phyloP scores from a whole-genome alignment of 148 eudicot genomes.

The Gaultheria prostrata region DNA sequence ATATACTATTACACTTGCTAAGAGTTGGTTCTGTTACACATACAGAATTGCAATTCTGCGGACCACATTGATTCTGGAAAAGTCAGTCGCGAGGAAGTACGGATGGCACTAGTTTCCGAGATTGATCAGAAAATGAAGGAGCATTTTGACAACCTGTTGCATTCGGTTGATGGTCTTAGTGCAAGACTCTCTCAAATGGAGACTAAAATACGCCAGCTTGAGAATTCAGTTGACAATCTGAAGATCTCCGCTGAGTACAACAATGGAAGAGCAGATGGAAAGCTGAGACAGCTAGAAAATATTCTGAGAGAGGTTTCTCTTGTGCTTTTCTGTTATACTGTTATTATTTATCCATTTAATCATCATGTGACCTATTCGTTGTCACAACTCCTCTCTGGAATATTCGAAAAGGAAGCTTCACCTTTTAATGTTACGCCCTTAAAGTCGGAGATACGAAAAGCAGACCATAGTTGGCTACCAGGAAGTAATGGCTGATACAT shows the following conservation, averaged over 20 bases:
- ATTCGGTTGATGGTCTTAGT: slow-evolving; percentile 25
- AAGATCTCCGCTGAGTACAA: slow-evolving; percentile 21
- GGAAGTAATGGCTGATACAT: not conserved
- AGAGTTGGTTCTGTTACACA: not conserved
- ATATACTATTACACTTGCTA: not conserved
- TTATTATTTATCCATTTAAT: not conserved
- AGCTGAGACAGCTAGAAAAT: slow-evolving; percentile 24
- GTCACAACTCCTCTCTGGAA: not conserved
- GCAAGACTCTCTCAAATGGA: slow-evolving; percentile 25
- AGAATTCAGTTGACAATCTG: slow-evolving; percentile 25
- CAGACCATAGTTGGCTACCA: not conserved
- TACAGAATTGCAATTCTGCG: slow-evolving; percentile 10
- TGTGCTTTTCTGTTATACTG: not conserved
- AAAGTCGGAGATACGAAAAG: not conserved
- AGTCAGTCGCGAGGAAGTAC: slow-evolving; percentile 7
- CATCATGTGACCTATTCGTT: not conserved
- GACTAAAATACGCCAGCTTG: slow-evolving; percentile 22
- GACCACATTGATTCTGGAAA: slow-evolving; percentile 9
- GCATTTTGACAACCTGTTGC: slow-evolving; percentile 19
- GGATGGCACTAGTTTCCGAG: slow-evolving; percentile 12
- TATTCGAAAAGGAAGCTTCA: not conserved
- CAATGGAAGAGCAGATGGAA: slow-evolving; percentile 22
- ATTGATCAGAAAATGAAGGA: slow-evolving; percentile 16
- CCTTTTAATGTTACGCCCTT: not conserved
- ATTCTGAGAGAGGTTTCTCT: slow-evolving; percentile 23